phyloP scores from a whole-genome alignment of 192 early-diverging fungal genomes.

The Coemansia asiatica region DNA sequence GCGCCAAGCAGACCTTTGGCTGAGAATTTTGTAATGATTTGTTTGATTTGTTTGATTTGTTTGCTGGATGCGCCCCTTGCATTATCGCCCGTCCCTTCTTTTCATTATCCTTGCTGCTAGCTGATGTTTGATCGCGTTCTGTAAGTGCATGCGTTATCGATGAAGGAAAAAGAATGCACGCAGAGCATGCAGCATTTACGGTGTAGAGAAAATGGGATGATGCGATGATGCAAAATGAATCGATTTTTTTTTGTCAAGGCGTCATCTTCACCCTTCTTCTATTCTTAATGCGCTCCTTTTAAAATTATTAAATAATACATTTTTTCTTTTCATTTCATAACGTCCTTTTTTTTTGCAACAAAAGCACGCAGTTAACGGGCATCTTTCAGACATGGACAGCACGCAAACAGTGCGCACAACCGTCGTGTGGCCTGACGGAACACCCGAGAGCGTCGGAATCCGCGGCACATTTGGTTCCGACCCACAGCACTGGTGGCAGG shows the following conservation, averaged over 20 bases:
- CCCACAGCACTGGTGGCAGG: conserved; percentile 32
- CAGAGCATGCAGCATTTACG: not conserved
- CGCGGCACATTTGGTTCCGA: conserved; percentile 41
- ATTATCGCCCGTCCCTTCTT: too few relatives aligned
- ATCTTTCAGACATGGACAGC: conserved; percentile 1
- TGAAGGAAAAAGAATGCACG: not conserved
- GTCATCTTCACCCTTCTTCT: not conserved
- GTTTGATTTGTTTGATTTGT: conserved; percentile 6
- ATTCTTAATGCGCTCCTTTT: not conserved
- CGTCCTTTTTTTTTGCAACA: not conserved
- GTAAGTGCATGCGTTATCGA: not conserved
- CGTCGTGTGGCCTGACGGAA: conserved; percentile 35
- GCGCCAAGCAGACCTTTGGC: conserved; percentile 81
- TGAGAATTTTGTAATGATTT: conserved; percentile 13
- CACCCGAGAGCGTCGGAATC: conserved; percentile 35
- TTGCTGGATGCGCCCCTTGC: not conserved
- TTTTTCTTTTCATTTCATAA: too few relatives aligned
- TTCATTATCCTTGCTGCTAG: not conserved
- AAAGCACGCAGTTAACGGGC: not conserved
- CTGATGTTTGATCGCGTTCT: not conserved
- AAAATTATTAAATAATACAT: too few relatives aligned
- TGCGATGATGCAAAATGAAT: too few relatives aligned
- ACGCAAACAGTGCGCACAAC: conserved; percentile 7
- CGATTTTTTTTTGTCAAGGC: not conserved
- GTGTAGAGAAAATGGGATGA: not conserved